These are phyloP conservation scores for Sesbania bispinosa DNA, from an alignment of 306 rosid genomes.

Conservation along the genomic window DNA sequence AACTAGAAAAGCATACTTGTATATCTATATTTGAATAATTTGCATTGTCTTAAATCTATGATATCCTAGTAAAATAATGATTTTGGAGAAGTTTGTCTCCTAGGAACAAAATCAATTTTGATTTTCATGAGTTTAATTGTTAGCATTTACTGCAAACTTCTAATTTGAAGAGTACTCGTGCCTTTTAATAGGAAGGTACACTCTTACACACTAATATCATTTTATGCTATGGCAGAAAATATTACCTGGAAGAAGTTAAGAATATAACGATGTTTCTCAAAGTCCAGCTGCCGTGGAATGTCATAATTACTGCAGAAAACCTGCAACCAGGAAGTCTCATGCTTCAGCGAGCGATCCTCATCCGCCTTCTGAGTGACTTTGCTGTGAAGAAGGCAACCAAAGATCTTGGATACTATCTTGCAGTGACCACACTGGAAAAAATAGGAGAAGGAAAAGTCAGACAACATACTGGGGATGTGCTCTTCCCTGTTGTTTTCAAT, in stretches of 20 bases:
- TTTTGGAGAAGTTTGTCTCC: background rate
- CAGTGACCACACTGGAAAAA: conserved; percentile 64
- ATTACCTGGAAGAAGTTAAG: background rate
- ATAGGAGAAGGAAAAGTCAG: conserved; percentile 84
- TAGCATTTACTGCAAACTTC: background rate
- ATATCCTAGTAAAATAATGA: background rate
- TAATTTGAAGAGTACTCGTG: background rate
- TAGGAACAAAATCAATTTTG: background rate
- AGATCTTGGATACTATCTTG: conserved; percentile 72
- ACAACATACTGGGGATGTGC: conserved; percentile 72
- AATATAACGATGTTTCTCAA: conserved; percentile 56
- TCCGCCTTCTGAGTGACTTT: conserved; percentile 61
- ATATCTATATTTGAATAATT: background rate
- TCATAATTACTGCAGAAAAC: conserved; percentile 64
- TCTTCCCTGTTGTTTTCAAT: conserved; percentile 71
- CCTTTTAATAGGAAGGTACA: background rate
- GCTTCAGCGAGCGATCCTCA: conserved; percentile 65
- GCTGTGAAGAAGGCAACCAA: conserved; percentile 65
- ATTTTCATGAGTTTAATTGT: background rate
- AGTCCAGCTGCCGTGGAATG: conserved; percentile 76
- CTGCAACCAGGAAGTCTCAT: conserved; percentile 55
- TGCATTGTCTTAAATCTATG: background rate
- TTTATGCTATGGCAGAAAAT: conserved; percentile 30
- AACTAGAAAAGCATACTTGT: background rate
- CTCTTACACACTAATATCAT: background rate